A percentile compares a stretch with the other conserved stretches of the same genome.
phyloP scores from a whole-genome alignment of 495 filamentous ascomycete species.

The Hyaloscypha finlandica region DNA sequence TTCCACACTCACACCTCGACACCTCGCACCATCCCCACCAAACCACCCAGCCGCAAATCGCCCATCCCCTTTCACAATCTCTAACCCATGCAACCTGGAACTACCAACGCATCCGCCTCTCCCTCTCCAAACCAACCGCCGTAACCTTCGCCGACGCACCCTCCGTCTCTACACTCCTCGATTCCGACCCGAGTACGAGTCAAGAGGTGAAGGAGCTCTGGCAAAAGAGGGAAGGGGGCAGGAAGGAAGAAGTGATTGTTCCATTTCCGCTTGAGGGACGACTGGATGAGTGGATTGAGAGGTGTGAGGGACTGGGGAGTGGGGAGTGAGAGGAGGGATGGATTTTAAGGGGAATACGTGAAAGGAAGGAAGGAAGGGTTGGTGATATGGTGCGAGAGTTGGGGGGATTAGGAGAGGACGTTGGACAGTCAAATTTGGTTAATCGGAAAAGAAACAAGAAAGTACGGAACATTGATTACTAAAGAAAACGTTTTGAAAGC shows the following conservation, averaged over 20 bases:
- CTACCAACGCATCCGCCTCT: constrained; percentile 44
- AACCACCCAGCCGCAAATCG: no score
- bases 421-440: no score
- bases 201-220: background rate
- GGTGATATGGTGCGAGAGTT: no score
- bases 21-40: background rate
- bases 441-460: no score
- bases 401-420: no score
- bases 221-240: background rate
- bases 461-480: background rate
- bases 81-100: background rate
- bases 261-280: constrained; percentile 20
- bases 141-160: constrained; percentile 60
- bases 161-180: constrained; percentile 47
- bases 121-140: constrained; percentile 60
- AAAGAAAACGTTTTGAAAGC: background rate
- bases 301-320: constrained; percentile 1
- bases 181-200: constrained; percentile 26
- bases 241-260: background rate
- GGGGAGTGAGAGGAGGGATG: background rate
- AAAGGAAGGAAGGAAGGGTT: no score
- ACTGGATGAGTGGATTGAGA: constrained; percentile 17
- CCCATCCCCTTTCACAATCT: no score
- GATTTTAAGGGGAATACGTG: no score
- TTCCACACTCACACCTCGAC: background rate